Base-by-base conservation (phyloP, 805 yeast species). In the Ogataea siamensis region DNA sequence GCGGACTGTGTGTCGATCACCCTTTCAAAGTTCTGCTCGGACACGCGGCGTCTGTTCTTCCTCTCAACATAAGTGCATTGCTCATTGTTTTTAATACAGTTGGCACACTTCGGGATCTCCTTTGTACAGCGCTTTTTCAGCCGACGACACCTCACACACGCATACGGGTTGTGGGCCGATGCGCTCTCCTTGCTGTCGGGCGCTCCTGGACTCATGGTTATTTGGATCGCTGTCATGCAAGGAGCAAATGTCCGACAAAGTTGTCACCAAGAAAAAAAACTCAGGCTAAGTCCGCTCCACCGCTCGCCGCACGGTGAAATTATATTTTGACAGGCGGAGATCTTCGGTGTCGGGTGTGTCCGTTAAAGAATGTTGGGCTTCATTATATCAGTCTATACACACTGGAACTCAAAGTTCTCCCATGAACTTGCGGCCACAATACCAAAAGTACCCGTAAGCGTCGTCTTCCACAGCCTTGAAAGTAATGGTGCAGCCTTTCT, bases 401-500 rank as follows among this genome's bases (percentile, higher is more conserved):
- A 11, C 7, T 24, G 17, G 10, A n/a, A 11, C 23, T 32, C 35
- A 44, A 28, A 40, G n/a, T 28, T 39, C 37, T n/a, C 43, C 44
- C 14, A 34, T 23, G 15, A 29, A 32, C 62, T 81, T 64, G 54
- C 73, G 68, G 37, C 81, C 83, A 37, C 68, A 60, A 66, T 70
- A 78, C 64, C 67, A 80, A 29, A 83, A 80, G 39, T 70, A 70
- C 19, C 80, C 85, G 52, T 73, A 78, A 22, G 62, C 53, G 46
- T 80, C 85, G 17, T 64, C 66, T 42, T 53, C 58, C 20, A 68
- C 60, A 29, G 57, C 58, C 39, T 76, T 68, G 60, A 81, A 76
- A 37, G 80, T 80, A 48, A 80, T 73, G 33, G 83, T 78, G 46
- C 73, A 63, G 13, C 84, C 86, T 56, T 77, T 77, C 50, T 69